phyloP scores from a whole-genome alignment of 768 basidiomycete species.

The Sporobolomyces phaffii region DNA sequence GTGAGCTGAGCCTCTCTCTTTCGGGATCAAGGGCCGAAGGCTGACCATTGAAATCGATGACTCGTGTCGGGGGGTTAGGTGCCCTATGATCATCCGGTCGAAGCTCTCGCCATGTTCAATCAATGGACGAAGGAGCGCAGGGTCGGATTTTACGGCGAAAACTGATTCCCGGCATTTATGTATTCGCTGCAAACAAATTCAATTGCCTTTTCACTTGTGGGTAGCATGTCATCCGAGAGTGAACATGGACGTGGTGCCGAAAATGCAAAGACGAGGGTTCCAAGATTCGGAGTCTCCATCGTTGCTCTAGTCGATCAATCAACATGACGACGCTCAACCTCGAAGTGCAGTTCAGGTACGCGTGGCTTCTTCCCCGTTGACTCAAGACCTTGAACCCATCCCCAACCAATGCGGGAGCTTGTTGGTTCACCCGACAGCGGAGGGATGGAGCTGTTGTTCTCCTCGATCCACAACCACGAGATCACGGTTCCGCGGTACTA shows the following conservation, averaged over 20 bases:
- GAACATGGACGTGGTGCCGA: no score
- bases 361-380: no score
- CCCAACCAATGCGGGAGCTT: no score
- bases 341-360: conserved; percentile 43
- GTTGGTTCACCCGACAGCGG: conserved; percentile 55
- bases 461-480: conserved; percentile 59
- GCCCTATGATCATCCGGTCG: conserved; percentile 38
- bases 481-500: conserved; percentile 56
- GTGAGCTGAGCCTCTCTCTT: conserved; percentile 23
- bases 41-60: background rate
- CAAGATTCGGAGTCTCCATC: no score
- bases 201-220: no score
- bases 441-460: conserved; percentile 78
- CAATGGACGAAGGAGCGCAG: conserved; percentile 15
- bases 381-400: no score
- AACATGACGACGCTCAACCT: conserved; percentile 27
- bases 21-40: no score
- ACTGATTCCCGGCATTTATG: no score
- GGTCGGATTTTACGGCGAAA: conserved; percentile 10
- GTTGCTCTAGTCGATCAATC: background rate
- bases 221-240: no score
- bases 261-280: no score
- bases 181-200: no score
- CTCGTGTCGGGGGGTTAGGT: conserved; percentile 3
- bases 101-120: conserved; percentile 37